Conservation (phyloP, 257 asterid species). For the Solanum chmielewskii region DNA sequence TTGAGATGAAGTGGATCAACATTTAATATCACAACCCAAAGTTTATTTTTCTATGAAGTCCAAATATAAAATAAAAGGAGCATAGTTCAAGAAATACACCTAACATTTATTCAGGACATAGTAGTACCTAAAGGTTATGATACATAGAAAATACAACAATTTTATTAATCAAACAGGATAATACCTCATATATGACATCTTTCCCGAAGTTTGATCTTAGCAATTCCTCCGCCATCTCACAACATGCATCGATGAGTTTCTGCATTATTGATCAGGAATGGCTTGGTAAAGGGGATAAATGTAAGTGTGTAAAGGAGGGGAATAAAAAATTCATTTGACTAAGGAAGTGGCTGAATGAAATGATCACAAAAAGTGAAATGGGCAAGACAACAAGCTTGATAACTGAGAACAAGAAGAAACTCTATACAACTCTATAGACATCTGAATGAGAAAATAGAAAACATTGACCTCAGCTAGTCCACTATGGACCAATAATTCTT, state of each 20-base stretch:
- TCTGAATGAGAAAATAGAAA: background rate
- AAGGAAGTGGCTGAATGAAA: background rate
- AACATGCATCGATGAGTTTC: conserved; percentile 73
- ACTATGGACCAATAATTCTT: conserved; percentile 65
- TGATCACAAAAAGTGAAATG: background rate
- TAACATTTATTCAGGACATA: background rate
- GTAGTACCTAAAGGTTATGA: background rate
- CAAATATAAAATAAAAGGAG: background rate
- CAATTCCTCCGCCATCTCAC: conserved; percentile 45
- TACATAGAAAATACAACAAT: background rate
- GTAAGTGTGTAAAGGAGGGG: background rate
- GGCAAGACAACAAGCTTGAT: background rate
- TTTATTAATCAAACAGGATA: background rate
- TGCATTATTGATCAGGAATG: conserved; percentile 18
- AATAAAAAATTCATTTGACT: background rate
- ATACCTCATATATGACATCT: conserved; percentile 82
- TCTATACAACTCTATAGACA: background rate
- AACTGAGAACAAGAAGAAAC: background rate
- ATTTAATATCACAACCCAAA: background rate
- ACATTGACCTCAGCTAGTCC: conserved; percentile 84
- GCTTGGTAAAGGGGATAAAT: background rate
- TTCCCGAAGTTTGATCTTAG: conserved; percentile 68
- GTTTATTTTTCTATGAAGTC: background rate
- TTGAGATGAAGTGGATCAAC: background rate
- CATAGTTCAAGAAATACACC: background rate